Evolutionary conservation across 2,329 filamentous ascomycete genomes (phyloP).

Genomic region (Clarireedia homoeocarpa): DNA sequence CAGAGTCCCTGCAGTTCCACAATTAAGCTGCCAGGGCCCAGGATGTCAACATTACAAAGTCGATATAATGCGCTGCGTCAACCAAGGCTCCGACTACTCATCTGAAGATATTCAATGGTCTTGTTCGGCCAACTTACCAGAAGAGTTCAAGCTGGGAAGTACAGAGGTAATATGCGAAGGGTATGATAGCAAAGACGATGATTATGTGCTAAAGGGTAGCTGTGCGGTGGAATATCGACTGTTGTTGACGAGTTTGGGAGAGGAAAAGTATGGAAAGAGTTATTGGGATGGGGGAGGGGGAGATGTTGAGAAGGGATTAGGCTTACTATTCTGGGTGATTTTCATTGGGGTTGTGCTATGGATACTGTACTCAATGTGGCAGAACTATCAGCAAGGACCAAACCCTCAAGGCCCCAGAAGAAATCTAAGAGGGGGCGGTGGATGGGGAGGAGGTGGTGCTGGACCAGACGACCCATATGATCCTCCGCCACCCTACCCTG

Average conservation of each 20-base stretch:
- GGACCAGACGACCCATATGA: conserved; percentile 23
- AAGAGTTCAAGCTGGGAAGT: conserved; percentile 62
- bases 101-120: conserved; percentile 84
- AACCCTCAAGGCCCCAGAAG: conserved; percentile 27
- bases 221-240: conserved; percentile 89
- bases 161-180: conserved; percentile 94
- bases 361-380: conserved; percentile 53
- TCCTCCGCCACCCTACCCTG: conserved; percentile 28
- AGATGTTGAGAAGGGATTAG: conserved; percentile 10
- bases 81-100: conserved; percentile 73
- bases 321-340: conserved; percentile 49
- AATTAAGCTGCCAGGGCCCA: conserved; percentile 69
- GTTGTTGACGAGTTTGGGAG: conserved; percentile 67
- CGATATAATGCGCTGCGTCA: conserved; percentile 82
- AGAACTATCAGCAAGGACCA: conserved; percentile 9
- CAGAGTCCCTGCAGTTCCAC: conserved; percentile 67
- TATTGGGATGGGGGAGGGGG: conserved; percentile 4
- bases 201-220: conserved; percentile 82
- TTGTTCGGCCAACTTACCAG: conserved; percentile 58
- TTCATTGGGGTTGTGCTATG: conserved; percentile 53
- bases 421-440: conserved; percentile 33
- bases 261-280: conserved; percentile 51
- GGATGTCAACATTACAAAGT: conserved; percentile 47
- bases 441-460: conserved; percentile 32
- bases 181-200: conserved; percentile 67